These are phyloP conservation scores for Trypanosoma caninum DNA, from an alignment of 208 protist genomes.

Conservation along the genomic window DNA sequence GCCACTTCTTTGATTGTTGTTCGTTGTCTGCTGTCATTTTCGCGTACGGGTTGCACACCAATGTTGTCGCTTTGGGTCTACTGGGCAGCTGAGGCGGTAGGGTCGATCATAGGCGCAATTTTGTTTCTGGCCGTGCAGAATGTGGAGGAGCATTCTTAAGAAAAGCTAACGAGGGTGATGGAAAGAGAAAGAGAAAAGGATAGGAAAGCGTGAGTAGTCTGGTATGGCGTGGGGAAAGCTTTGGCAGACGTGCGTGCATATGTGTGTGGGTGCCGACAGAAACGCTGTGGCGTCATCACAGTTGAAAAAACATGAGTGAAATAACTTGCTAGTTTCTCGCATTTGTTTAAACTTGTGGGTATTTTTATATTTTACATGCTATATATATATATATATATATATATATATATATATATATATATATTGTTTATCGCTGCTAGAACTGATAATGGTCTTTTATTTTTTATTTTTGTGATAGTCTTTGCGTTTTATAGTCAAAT, in stretches of 20 bases:
- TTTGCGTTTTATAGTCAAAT: not conserved
- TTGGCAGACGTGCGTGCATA: no score
- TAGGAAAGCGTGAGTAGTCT: not conserved
- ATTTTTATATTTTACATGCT: no score
- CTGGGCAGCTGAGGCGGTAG: slow-evolving; percentile 58
- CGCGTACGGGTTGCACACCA: slow-evolving; percentile 33
- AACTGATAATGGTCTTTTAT: not conserved
- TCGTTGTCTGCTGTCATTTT: slow-evolving; percentile 60
- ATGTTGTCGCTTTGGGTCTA: slow-evolving; percentile 72
- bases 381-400: no score
- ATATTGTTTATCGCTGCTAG: no score
- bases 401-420: no score
- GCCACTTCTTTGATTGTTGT: slow-evolving; percentile 60
- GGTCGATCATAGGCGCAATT: slow-evolving; percentile 62
- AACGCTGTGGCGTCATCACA: no score
- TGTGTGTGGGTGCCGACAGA: no score
- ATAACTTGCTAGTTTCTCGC: no score
- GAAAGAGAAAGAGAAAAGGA: not conserved
- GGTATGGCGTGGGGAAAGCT: no score
- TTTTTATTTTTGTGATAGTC: not conserved
- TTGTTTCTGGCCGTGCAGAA: slow-evolving; percentile 70
- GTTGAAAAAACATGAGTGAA: no score
- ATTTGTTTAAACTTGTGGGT: no score
- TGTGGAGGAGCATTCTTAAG: slow-evolving; percentile 36
- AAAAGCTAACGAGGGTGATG: not conserved